Conservation (phyloP, 2,329 filamentous ascomycete genomes). For the Scytalidium lignicola region DNA sequence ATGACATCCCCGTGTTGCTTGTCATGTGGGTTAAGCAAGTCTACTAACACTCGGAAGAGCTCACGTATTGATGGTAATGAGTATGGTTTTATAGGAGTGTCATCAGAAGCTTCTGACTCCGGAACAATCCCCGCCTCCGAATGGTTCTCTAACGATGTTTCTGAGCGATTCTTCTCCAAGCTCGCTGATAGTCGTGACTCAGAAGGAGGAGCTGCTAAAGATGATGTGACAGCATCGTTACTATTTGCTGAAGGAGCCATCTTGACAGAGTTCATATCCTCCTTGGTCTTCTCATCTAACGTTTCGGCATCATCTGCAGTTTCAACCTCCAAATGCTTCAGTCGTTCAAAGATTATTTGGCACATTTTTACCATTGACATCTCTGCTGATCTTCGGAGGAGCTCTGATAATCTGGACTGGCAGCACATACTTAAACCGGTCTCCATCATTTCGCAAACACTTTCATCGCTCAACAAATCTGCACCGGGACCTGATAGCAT, state of each 20-base stretch:
- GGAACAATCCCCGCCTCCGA: constrained; percentile 22
- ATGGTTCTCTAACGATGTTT: constrained; percentile 15
- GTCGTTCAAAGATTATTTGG: constrained; percentile 91
- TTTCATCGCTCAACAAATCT: constrained; percentile 92
- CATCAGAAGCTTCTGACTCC: constrained; percentile 27
- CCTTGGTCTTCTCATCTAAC: constrained; percentile 60
- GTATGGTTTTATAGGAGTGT: constrained; percentile 71
- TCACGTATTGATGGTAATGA: constrained; percentile 92
- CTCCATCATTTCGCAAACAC: constrained; percentile 99
- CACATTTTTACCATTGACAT: constrained; percentile 99
- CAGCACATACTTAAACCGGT: constrained; percentile 96
- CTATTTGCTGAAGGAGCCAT: constrained; percentile 76
- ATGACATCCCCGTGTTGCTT: constrained; percentile 89
- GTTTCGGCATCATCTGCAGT: constrained; percentile 61
- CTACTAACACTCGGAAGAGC: constrained; percentile 87
- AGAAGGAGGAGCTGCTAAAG: constrained; percentile 37
- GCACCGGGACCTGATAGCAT: constrained; percentile 95
- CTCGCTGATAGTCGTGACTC: constrained; percentile 33
- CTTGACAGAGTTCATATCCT: constrained; percentile 69
- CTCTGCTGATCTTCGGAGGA: constrained; percentile 85
- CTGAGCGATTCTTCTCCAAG: constrained; percentile 32
- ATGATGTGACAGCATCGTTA: constrained; percentile 50
- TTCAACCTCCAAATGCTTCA: constrained; percentile 81
- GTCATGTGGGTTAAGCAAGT: constrained; percentile 89
- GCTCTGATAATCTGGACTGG: constrained; percentile 83